Percentiles rank a stretch among this genome's conserved stretches.
Conservation (phyloP, 2,329 filamentous ascomycete genomes). For the Helotiales sp. region DNA sequence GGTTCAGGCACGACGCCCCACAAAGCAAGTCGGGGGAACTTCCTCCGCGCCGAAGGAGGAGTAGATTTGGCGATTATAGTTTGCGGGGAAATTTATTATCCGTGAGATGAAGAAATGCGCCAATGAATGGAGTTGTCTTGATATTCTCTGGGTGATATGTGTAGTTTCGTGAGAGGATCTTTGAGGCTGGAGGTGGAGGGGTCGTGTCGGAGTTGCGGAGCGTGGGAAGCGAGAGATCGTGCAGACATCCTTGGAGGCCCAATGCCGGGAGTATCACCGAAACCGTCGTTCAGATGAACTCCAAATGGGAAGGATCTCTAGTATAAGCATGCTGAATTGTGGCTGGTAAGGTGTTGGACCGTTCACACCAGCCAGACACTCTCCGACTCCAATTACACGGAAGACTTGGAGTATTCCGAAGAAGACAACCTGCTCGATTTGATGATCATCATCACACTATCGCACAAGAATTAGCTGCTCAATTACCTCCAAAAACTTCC, state of each 20-base stretch:
- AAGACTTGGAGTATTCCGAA: no score
- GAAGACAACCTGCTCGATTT: no score
- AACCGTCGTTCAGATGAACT: background rate
- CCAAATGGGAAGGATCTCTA: background rate
- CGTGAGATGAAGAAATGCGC: slow-evolving; percentile 4
- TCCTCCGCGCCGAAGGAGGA: background rate
- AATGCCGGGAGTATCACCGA: slow-evolving; percentile 3
- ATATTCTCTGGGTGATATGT: background rate
- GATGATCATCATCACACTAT: no score
- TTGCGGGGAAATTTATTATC: slow-evolving; percentile 9
- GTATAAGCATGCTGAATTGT: no score
- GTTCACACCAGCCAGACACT: no score
- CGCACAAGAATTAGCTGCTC: no score
- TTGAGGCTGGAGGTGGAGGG: background rate
- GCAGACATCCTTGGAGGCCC: background rate
- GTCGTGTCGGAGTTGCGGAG: slow-evolving; percentile 1
- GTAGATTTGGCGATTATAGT: background rate
- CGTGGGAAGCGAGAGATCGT: background rate
- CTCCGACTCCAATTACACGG: no score
- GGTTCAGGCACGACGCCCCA: background rate
- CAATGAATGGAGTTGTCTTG: background rate
- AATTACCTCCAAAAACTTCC: no score
- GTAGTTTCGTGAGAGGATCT: background rate
- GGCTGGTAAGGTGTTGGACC: background rate
- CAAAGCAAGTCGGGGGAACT: background rate